A percentile compares a stretch with the other conserved stretches of the same genome.
phyloP scores from a whole-genome alignment of 2,329 filamentous ascomycete species.

The Alternaria novae-zelandiae region DNA sequence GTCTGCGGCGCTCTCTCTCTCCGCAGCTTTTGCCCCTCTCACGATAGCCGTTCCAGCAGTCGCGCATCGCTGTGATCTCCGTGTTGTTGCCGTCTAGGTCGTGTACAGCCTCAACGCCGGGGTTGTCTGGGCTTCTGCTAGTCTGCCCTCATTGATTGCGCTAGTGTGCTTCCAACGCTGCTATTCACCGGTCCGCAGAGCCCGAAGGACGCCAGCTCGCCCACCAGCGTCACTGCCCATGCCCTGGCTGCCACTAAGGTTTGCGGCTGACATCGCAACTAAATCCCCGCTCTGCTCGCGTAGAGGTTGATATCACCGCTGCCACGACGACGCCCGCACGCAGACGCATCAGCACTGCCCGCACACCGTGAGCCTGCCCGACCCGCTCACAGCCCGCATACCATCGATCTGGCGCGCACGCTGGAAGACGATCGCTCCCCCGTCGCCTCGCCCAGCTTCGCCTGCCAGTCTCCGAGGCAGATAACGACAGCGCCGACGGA shows the following conservation, averaged over 20 bases:
- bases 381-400: slow-evolving; percentile 13
- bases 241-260: slow-evolving; percentile 29
- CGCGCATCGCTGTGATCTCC: background rate
- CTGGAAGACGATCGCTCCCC: slow-evolving; percentile 41
- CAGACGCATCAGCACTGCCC: slow-evolving; percentile 25
- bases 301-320: slow-evolving; percentile 32
- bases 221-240: slow-evolving; percentile 25
- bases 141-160: slow-evolving; percentile 16
- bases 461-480: slow-evolving; percentile 40
- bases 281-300: slow-evolving; percentile 32
- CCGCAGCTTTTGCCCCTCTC: background rate
- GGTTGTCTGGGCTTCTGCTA: slow-evolving; percentile 21
- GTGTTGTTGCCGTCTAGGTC: background rate
- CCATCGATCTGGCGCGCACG: slow-evolving; percentile 50
- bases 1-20: slow-evolving; percentile 4
- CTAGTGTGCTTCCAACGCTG: slow-evolving; percentile 29
- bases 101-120: slow-evolving; percentile 9
- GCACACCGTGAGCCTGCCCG: slow-evolving; percentile 27
- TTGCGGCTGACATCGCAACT: slow-evolving; percentile 24
- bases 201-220: slow-evolving; percentile 23
- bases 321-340: slow-evolving; percentile 16
- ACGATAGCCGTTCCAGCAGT: background rate
- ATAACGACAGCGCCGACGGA: slow-evolving; percentile 51
- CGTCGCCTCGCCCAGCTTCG: slow-evolving; percentile 40
- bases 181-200: slow-evolving; percentile 37